Base-by-base conservation (phyloP, 78 protist genomes). In the Guillardia theta region DNA sequence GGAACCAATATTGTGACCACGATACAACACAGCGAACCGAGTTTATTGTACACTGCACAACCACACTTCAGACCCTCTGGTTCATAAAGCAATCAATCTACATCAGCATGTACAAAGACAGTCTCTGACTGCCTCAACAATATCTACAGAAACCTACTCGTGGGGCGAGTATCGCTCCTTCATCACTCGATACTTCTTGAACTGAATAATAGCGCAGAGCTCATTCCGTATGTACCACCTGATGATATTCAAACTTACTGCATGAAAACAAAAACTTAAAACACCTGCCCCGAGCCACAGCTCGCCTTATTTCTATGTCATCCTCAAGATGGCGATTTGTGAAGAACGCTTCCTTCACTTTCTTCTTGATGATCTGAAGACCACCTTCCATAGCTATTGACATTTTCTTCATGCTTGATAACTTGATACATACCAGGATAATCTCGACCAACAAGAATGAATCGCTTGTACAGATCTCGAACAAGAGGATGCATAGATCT, bases 291-390 rank as follows among this genome's bases (percentile, higher is more conserved):
- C 45, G 19, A 22, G 93, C 93, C 5, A 88, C 93, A 0, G 93
- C 93, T 22, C 64, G 54, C 93, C 48, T 88, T n/a, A 88, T 88
- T 0, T 88, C 93, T 22, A 27, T 27, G 46, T 88, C 93, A 88
- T 45, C 54, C 22, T 18, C 33, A 33, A 88, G 62, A 44, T 88
- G 76, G 4, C 39, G 6, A 46, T 88, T 88, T 46, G 46, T 19
- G 9, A 9, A 5, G 39, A 88, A 88, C 9, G 46, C 21, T 48
- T 45, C 36, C 93, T 88, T 88, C 24, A 64, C 93, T 30, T 48
- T 45, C 64, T 27, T 33, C 54, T 64, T 54, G 18, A 88, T 64
- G 4, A 27, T 19, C 15, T 88, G 76, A 8, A 48, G 62, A 5
- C 93, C 93, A 22, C 33, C 62, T 88, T 18, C 53, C 18, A 78